phyloP scores from a whole-genome alignment of 305 asterid genomes.

The Coffea humblotiana region DNA sequence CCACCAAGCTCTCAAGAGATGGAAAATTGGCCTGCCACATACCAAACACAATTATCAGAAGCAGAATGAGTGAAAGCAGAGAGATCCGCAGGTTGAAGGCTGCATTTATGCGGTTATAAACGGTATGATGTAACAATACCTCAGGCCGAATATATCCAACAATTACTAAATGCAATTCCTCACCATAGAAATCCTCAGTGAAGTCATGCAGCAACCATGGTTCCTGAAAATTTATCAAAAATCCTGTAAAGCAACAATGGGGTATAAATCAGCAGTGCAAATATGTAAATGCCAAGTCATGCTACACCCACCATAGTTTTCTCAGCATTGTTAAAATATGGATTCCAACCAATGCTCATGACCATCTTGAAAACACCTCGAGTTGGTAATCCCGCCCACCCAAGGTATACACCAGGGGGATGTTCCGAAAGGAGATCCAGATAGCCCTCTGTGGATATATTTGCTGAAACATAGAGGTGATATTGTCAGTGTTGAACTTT shows the following conservation, averaged over 20 bases:
- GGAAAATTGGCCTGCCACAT: constrained; percentile 62
- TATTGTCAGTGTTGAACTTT: neutral
- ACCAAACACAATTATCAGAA: neutral
- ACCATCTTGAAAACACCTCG: constrained; percentile 88
- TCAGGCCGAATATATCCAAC: constrained; percentile 83
- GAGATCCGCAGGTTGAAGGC: neutral
- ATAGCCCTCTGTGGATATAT: constrained; percentile 67
- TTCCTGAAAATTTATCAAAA: constrained; percentile 48
- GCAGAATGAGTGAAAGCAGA: neutral
- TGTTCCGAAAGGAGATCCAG: constrained; percentile 70
- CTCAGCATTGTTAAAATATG: constrained; percentile 82
- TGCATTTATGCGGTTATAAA: constrained; percentile 8
- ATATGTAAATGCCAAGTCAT: neutral
- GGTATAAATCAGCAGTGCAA: neutral
- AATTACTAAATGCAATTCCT: constrained; percentile 73
- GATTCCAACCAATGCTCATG: constrained; percentile 97
- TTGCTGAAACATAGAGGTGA: constrained; percentile 55
- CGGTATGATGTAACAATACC: constrained; percentile 39
- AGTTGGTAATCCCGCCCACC: constrained; percentile 77
- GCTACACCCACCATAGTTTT: constrained; percentile 78
- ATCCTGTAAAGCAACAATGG: constrained; percentile 12
- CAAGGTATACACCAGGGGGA: constrained; percentile 89
- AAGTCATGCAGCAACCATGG: constrained; percentile 97
- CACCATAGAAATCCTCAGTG: constrained; percentile 75
- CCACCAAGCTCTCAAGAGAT: constrained; percentile 70